phyloP scores from a whole-genome alignment of 2,329 filamentous ascomycete species.

The Pseudopithomyces maydicus region DNA sequence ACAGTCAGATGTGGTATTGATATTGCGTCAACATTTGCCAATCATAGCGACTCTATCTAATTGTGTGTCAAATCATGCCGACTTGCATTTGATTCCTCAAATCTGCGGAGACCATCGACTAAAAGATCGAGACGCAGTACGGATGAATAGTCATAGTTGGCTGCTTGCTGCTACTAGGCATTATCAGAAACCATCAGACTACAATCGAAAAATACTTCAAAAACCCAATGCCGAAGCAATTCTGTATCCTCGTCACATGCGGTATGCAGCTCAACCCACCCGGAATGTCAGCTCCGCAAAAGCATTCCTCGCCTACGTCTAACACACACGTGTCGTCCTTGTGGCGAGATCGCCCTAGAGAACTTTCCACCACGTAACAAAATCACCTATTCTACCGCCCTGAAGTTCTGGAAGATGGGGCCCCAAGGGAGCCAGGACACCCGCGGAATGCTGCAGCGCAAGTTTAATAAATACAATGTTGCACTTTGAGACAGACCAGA shows the following conservation, averaged over 20 bases:
- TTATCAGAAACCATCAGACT: no score
- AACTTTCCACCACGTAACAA: background rate
- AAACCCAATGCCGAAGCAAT: no score
- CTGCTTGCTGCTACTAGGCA: no score
- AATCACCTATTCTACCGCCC: background rate
- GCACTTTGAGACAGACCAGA: no score
- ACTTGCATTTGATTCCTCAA: no score
- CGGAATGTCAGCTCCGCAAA: slow-evolving; percentile 2
- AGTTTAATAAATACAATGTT: background rate
- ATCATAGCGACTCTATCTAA: no score
- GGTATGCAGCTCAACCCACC: background rate
- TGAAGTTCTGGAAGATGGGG: background rate
- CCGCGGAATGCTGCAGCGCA: slow-evolving; percentile 5
- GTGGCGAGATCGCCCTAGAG: slow-evolving; percentile 3
- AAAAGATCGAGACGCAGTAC: no score
- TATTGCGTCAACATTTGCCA: background rate
- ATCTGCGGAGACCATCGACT: no score
- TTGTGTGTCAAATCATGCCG: no score
- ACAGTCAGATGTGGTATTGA: background rate
- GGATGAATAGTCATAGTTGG: no score
- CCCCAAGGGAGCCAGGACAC: background rate
- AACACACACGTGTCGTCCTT: slow-evolving; percentile 5
- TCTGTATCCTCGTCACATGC: no score
- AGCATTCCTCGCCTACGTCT: slow-evolving; percentile 6
- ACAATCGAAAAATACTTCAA: no score